A percentile compares a stretch with the other conserved stretches of the same genome.
Conservation (phyloP, 768 basidiomycete genomes). For the Leccinum pellstonianum region DNA sequence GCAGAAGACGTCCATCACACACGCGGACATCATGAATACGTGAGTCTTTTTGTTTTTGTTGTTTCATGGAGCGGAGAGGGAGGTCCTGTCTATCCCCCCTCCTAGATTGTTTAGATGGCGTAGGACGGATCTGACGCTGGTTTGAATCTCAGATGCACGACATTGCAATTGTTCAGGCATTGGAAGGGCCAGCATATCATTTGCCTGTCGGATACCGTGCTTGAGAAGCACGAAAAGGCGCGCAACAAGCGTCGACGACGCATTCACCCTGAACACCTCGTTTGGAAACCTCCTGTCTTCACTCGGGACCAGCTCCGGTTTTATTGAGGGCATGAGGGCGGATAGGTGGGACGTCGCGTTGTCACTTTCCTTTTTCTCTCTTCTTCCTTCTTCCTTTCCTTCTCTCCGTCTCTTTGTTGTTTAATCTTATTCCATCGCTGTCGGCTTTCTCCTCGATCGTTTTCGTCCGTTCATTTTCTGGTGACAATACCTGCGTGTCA, state of each 20-base stretch:
- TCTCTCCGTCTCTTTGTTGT: neutral
- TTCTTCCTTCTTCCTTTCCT: neutral
- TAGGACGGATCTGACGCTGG: conserved; percentile 9
- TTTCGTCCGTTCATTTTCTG: neutral
- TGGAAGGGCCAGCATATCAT: conserved; percentile 95
- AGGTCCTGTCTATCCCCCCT: neutral
- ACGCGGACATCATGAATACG: conserved; percentile 98
- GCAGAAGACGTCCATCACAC: conserved; percentile 91
- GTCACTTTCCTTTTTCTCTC: neutral
- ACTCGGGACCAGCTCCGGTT: conserved; percentile 88
- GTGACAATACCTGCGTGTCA: conserved; percentile 8
- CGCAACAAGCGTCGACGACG: conserved; percentile 73
- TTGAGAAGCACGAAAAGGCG: conserved; percentile 88
- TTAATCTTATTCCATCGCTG: neutral
- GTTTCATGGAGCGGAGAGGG: neutral
- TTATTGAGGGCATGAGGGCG: conserved; percentile 22
- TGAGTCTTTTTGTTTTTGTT: conserved; percentile 43
- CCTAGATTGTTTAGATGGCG: neutral
- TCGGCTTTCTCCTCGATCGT: neutral
- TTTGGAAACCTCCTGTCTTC: conserved; percentile 96
- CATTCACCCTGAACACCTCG: conserved; percentile 76
- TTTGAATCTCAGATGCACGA: conserved; percentile 68
- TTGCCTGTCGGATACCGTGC: conserved; percentile 83
- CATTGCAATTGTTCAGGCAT: conserved; percentile 91
- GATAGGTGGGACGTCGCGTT: neutral